Evolutionary conservation across 1,139 yeast genomes (phyloP).

Genomic region (Nakaseomyces uthaithaninus): DNA sequence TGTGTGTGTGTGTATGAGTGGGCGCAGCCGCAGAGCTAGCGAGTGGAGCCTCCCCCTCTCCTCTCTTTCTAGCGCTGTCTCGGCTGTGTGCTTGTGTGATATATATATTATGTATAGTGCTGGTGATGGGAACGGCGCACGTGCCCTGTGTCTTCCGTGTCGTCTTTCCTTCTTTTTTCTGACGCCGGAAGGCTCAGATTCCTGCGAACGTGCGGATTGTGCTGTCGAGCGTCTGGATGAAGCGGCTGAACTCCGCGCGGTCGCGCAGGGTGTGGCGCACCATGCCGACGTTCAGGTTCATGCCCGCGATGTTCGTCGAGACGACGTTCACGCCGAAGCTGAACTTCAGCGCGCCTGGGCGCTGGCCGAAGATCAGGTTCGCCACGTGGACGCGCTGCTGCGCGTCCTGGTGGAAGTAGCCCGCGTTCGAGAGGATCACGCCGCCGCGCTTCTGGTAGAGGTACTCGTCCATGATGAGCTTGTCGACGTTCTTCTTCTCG

Average conservation of each 20-base stretch:
- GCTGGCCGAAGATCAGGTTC: constrained; percentile 22
- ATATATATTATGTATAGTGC: no score
- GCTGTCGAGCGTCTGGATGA: constrained; percentile 14
- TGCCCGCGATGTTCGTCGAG: constrained; percentile 22
- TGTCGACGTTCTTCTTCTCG: constrained; percentile 20
- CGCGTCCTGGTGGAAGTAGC: constrained; percentile 14
- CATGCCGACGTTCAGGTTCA: constrained; percentile 19
- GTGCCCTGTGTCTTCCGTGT: no score
- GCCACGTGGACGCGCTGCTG: constrained; percentile 9
- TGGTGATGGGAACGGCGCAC: no score
- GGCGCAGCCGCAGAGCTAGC: no score
- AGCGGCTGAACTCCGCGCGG: constrained; percentile 13
- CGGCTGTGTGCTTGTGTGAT: no score
- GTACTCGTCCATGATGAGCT: constrained; percentile 16
- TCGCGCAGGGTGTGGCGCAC: constrained; percentile 16
- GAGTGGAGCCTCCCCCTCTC: no score
- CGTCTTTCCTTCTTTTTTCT: no score
- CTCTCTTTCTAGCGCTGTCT: no score
- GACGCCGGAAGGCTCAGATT: no score
- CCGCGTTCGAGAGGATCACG: constrained; percentile 23
- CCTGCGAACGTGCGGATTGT: constrained; percentile 10
- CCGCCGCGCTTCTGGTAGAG: constrained; percentile 20
- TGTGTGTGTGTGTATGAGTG: no score
- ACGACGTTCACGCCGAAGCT: constrained; percentile 18
- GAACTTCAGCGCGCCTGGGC: constrained; percentile 22